These are phyloP conservation scores for Puccinia triticina DNA, from an alignment of 1,284 basidiomycete genomes.

Conservation along the genomic window DNA sequence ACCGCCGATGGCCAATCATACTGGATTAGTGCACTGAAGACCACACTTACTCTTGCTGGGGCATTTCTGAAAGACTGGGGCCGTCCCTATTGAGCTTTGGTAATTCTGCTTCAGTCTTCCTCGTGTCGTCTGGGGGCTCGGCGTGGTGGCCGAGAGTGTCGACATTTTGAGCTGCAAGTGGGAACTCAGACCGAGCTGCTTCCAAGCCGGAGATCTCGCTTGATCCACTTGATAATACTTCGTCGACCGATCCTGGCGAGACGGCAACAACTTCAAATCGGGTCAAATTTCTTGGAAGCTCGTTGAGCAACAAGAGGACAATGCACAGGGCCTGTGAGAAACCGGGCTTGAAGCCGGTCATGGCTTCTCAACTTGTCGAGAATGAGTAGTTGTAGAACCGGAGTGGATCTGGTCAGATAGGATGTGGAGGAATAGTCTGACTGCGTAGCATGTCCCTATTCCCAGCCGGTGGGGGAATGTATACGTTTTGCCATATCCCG, in stretches of 20 bases:
- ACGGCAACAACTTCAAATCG: background rate
- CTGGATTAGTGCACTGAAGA: background rate
- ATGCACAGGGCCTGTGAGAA: background rate
- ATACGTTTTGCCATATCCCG: no score
- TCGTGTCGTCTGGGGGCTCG: background rate
- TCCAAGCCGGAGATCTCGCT: background rate
- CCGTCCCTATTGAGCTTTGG: background rate
- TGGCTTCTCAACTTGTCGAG: background rate
- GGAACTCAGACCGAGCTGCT: background rate
- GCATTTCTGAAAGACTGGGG: background rate
- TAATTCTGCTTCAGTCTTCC: background rate
- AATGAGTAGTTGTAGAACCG: background rate
- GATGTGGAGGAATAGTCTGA: no score
- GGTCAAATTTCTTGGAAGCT: background rate
- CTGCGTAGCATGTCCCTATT: no score
- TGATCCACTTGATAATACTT: background rate
- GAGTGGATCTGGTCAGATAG: background rate
- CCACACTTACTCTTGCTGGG: background rate
- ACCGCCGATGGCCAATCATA: no score
- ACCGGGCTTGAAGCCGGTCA: background rate
- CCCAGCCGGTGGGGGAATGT: no score
- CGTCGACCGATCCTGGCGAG: background rate
- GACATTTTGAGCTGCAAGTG: background rate
- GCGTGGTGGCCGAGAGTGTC: background rate
- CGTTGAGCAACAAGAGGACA: background rate